phyloP scores from a whole-genome alignment of 2,329 filamentous ascomycete species.

The Myriosclerotinia curreyana region DNA sequence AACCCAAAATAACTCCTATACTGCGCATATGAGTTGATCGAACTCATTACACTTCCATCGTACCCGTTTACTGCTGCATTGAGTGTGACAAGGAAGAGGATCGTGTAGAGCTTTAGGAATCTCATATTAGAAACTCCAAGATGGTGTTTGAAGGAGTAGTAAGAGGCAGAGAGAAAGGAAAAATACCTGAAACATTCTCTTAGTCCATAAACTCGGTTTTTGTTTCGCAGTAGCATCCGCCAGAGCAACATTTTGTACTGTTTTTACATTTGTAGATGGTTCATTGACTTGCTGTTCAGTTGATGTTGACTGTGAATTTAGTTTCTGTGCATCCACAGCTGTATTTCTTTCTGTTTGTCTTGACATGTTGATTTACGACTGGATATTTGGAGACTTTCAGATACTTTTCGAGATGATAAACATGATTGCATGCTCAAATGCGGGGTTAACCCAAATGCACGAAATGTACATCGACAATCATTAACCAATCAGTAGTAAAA shows the following conservation, averaged over 20 bases:
- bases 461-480: neutral
- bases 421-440: neutral
- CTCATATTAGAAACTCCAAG: neutral
- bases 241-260: constrained; percentile 1
- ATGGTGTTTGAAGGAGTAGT: neutral
- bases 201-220: constrained; percentile 14
- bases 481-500: neutral
- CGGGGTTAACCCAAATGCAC: neutral
- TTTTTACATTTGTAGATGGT: neutral
- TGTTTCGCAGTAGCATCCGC: constrained; percentile 16
- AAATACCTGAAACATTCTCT: constrained; percentile 15
- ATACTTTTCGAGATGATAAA: neutral
- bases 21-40: constrained; percentile 47
- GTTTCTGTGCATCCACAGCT: neutral
- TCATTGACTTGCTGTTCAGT: neutral
- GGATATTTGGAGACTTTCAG: neutral
- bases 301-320: neutral
- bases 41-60: constrained; percentile 49
- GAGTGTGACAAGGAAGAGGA: constrained; percentile 27
- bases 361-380: neutral
- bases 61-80: constrained; percentile 43
- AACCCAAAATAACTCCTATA: constrained; percentile 38
- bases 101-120: constrained; percentile 18
- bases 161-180: neutral
- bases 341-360: neutral